Evolutionary conservation across 139 green algal genomes (phyloP).

Genomic region (Chlorella ohadii): DNA sequence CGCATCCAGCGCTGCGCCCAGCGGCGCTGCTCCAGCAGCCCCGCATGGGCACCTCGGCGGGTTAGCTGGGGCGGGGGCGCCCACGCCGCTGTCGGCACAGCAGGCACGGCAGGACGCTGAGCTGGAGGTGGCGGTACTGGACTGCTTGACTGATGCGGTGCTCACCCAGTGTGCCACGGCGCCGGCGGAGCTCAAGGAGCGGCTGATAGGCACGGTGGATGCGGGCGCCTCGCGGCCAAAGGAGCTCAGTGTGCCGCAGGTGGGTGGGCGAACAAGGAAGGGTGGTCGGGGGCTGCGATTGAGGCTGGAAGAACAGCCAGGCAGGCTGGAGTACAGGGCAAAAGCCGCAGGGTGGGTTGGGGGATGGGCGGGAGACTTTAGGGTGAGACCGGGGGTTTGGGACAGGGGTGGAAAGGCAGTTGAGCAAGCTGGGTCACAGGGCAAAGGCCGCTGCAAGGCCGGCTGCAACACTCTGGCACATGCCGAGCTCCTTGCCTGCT

Average conservation of each 20-base stretch:
- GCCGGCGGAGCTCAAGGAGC: constrained; percentile 51
- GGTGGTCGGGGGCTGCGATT: no score
- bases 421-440: no score
- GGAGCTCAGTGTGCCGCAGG: constrained; percentile 36
- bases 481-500: background rate
- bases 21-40: background rate
- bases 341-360: no score
- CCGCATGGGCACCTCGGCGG: background rate
- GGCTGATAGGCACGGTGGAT: constrained; percentile 76
- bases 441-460: no score
- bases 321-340: no score
- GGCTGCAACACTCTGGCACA: no score
- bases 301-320: no score
- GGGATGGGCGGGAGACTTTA: no score
- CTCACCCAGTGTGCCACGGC: constrained; percentile 59
- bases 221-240: constrained; percentile 37
- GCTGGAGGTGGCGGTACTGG: constrained; percentile 72
- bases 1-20: background rate
- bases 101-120: constrained; percentile 59
- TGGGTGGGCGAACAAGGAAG: background rate
- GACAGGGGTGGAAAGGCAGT: no score
- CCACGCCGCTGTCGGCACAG: background rate
- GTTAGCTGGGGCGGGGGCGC: background rate
- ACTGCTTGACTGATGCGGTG: constrained; percentile 79
- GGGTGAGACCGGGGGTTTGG: no score